phyloP scores from a whole-genome alignment of 2,329 filamentous ascomycete species.

The Alternaria sp. region DNA sequence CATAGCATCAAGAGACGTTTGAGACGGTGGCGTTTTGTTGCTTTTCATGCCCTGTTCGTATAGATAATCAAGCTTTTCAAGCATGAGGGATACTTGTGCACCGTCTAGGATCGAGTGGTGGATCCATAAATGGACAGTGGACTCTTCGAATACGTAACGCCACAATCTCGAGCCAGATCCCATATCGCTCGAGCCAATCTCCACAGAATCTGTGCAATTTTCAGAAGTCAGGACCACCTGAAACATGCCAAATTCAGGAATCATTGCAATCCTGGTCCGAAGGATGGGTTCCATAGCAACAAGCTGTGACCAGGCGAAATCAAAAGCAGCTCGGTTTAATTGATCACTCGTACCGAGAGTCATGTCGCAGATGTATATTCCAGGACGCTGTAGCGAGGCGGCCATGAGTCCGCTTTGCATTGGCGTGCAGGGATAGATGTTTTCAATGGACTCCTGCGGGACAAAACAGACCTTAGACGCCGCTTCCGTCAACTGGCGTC shows the following conservation, averaged over 20 bases:
- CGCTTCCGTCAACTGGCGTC: not conserved
- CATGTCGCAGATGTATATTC: not conserved
- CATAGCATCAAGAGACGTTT: not conserved
- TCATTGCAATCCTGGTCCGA: not conserved
- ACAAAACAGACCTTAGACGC: not conserved
- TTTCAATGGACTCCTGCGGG: not conserved
- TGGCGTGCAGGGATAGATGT: not conserved
- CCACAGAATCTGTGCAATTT: not conserved
- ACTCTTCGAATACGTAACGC: not conserved
- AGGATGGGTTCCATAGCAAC: not conserved
- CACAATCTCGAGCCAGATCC: not conserved
- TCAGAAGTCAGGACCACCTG: not conserved
- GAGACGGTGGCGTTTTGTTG: not conserved
- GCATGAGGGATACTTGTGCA: not conserved
- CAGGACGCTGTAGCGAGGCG: not conserved
- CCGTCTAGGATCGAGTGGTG: not conserved
- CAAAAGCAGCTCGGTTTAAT: not conserved
- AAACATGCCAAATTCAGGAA: not conserved
- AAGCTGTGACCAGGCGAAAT: not conserved
- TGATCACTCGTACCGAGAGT: not conserved
- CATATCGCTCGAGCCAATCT: not conserved
- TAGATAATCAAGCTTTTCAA: not conserved
- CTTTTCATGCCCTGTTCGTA: not conserved
- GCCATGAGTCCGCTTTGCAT: not conserved
- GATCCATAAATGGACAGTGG: not conserved